Evolutionary conservation across 2,329 filamentous ascomycete genomes (phyloP), one percentile per base, ranked within the genome.

Genomic region (Fusarium paranaense): DNA sequence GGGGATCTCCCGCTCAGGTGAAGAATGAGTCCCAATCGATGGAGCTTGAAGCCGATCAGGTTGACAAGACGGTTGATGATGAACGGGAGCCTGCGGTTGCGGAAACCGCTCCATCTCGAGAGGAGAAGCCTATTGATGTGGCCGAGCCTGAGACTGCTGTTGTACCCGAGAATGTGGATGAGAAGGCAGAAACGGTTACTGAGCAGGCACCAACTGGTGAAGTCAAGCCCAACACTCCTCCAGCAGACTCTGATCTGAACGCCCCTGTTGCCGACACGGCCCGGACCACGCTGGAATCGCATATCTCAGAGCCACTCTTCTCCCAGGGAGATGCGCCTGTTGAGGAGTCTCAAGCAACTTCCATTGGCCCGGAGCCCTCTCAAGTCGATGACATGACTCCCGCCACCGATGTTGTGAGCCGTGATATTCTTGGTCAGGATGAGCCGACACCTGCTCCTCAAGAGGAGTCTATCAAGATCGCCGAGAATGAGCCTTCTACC

Each of bases 301-400:
- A 76, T 13, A 35, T 78, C 18, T 82, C 81, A 14, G 81, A 82
- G 66, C 78, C 78, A 11, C 69, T 82, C 11, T 82, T 82, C 50
- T 78, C 80, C 6, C 81, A 83, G 61, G 78, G 69, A n/a, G 78
- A 81, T 27, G 57, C 47, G 18, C 73, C 76, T 18, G 18, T 75
- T 22, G 76, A 80, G 25, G 67, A 75, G 35, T 78, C 78, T 5
- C 79, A 82, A 64, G 70, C 71, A 33, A 68, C 61, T 18, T 58
- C 70, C n/a, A 65, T 69, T 22, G 76, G 69, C 18, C 37, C 67
- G 20, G 75, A 78, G 27, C 60, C 78, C 32, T 76, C 74, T 3
- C 80, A 82, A 56, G 30, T 66, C 25, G 74, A 77, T n/a, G 74
- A 76, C 40, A 35, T 64, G 27, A 20, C 50, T 25, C n/a, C 38